Evolutionary conservation across 106 monocot species (phyloP).

Genomic region (Cymbidium sinense): DNA sequence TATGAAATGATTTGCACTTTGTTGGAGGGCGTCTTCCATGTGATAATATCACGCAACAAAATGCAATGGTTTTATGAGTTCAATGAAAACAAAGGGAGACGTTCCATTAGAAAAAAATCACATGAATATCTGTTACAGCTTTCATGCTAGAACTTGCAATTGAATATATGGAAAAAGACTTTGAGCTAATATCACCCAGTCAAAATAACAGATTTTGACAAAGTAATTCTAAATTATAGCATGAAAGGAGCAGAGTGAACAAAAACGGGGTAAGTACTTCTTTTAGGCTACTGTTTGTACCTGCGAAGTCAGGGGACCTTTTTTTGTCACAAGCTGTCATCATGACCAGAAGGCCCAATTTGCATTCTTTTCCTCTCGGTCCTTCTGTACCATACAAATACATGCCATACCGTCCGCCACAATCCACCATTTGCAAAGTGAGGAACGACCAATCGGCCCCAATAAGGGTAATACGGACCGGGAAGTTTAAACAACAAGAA

Average conservation of each 20-base stretch:
- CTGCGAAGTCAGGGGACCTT: background rate
- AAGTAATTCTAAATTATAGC: background rate
- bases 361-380: background rate
- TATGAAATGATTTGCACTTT: background rate
- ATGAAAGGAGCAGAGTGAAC: background rate
- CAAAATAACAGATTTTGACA: background rate
- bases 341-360: background rate
- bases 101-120: background rate
- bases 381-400: slow-evolving; percentile 41
- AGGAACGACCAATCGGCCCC: slow-evolving; percentile 54
- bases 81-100: background rate
- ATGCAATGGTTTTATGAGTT: background rate
- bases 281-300: background rate
- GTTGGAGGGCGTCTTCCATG: background rate
- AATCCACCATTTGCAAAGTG: slow-evolving; percentile 87
- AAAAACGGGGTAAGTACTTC: background rate
- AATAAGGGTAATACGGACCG: slow-evolving; percentile 74
- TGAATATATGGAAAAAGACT: background rate
- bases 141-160: background rate
- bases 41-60: background rate
- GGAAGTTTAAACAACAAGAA: slow-evolving; percentile 62
- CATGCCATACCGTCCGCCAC: slow-evolving; percentile 49
- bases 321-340: background rate
- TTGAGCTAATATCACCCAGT: background rate
- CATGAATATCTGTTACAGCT: background rate